Base-by-base conservation (phyloP, 192 early-diverging fungal species). In the Phlyctochytrium bullatum region DNA sequence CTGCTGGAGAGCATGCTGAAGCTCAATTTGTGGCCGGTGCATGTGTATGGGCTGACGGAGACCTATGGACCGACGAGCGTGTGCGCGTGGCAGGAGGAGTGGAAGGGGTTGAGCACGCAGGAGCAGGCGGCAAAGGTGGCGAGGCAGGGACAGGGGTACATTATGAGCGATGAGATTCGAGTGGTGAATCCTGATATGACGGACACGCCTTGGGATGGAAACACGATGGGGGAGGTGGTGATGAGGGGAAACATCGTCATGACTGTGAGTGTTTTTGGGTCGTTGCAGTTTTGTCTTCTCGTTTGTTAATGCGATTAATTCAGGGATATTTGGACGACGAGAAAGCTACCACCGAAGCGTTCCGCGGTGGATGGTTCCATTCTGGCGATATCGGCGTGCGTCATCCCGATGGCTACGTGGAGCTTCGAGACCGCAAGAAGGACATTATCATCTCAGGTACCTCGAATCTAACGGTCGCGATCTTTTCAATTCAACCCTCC, bases 11-110 rank as follows among this genome's bases (percentile, higher is more conserved):
- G 66, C 4, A 74, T 88, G 76, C 76, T 74, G 35, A 66, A 74
- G 1, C 57, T 88, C n/a, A 78, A 79, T 47, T 68, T 88, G 57
- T 66, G 74, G 57, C 81, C 83, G 10, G 69, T 76, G 30, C 86
- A 88, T 34, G 40, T 88, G 6, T 88, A 88, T 66, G 86, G 86
- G 29, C 71, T 88, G 16, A 88, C 86, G 0, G 86, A 88, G 61
- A 83, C 81, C 0, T 82, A 84, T 61, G 84, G 86, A 4, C 84
- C 86, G 0, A 60, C 74, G 14, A 74, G 68, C 0, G 70, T 76
- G 2, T 67, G 77, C 2, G 81, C 84, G 40, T 66, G 65, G 29
- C 77, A 76, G 2, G 58, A 29, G 0, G 71, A 67, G 10, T 77
- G 74, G 34, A 66, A 66, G 24, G 24, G 62, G 4, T 61, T 86